A percentile compares a stretch with the other conserved stretches of the same genome.
Evolutionary conservation across 2,329 filamentous ascomycete species (phyloP).

Genomic region (Trichophyton rubrum): DNA sequence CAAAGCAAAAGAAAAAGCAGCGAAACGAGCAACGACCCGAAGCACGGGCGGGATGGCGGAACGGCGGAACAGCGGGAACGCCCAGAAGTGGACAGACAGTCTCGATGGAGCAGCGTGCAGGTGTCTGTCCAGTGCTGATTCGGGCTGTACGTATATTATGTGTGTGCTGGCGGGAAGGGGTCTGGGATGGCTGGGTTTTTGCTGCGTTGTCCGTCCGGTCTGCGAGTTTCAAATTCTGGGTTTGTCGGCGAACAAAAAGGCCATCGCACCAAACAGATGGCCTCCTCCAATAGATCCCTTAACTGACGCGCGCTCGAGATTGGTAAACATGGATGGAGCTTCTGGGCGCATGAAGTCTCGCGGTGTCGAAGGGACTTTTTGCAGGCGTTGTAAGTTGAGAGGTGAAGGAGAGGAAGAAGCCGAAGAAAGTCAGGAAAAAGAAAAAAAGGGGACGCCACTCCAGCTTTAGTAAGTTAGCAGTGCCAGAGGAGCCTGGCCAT

Average conservation of each 20-base stretch:
- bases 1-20: too few relatives aligned
- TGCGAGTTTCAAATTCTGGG: slow-evolving; percentile 1
- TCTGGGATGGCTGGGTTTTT: neutral
- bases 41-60: neutral
- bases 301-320: neutral
- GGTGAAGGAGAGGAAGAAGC: neutral
- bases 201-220: neutral
- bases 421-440: neutral
- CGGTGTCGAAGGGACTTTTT: neutral
- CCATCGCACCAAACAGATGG: neutral
- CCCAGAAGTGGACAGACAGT: neutral
- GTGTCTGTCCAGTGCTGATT: neutral
- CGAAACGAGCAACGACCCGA: too few relatives aligned
- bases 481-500: neutral
- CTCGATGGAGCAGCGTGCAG: neutral
- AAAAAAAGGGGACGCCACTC: neutral
- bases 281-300: slow-evolving; percentile 3
- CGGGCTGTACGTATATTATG: neutral
- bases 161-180: neutral
- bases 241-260: slow-evolving; percentile 4
- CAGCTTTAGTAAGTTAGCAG: neutral
- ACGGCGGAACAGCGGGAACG: neutral
- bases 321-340: neutral
- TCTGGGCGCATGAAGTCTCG: neutral
- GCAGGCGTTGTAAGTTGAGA: too few relatives aligned